Percentiles rank a stretch among this genome's conserved stretches.
Evolutionary conservation across 75 land plant genomes (phyloP).

Genomic region (Adiantum capillusveneris): DNA sequence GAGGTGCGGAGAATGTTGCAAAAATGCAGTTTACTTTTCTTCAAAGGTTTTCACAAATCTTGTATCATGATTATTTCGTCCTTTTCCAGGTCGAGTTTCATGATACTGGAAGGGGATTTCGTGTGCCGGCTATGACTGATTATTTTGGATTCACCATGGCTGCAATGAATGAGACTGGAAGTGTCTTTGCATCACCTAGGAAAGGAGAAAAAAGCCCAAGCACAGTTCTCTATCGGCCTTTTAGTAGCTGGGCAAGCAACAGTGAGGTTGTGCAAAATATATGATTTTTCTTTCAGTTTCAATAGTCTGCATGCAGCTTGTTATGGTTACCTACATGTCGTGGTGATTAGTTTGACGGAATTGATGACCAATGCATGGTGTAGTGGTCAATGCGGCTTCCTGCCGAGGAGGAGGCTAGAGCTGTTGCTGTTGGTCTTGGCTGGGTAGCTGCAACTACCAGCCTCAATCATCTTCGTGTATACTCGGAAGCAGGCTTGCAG

Average conservation of each 20-base stretch:
- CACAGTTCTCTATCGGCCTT: slow-evolving; percentile 91
- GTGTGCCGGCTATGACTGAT: slow-evolving; percentile 93
- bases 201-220: slow-evolving; percentile 90
- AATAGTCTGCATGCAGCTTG: too few species aligned
- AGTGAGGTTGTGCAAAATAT: slow-evolving; percentile 72
- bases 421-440: slow-evolving; percentile 74
- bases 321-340: too few species aligned
- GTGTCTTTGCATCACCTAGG: slow-evolving; percentile 79
- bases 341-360: too few species aligned
- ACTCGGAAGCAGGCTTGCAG: slow-evolving; percentile 91
- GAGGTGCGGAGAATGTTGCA: slow-evolving; percentile 78
- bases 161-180: slow-evolving; percentile 73
- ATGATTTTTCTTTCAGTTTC: too few species aligned
- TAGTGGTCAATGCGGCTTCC: slow-evolving; percentile 99
- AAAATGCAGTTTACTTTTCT: too few species aligned
- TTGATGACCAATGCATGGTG: too few species aligned
- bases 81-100: slow-evolving; percentile 86
- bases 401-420: slow-evolving; percentile 77
- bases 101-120: slow-evolving; percentile 71
- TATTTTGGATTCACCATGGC: slow-evolving; percentile 97
- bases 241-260: slow-evolving; percentile 94
- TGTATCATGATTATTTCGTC: not conserved
- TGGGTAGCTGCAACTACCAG: slow-evolving; percentile 94
- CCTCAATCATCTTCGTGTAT: slow-evolving; percentile 73
- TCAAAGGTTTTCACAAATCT: not conserved